These are phyloP conservation scores for Annulohypoxylon truncatum DNA, from an alignment of 2,329 filamentous ascomycete genomes.

Conservation along the genomic window DNA sequence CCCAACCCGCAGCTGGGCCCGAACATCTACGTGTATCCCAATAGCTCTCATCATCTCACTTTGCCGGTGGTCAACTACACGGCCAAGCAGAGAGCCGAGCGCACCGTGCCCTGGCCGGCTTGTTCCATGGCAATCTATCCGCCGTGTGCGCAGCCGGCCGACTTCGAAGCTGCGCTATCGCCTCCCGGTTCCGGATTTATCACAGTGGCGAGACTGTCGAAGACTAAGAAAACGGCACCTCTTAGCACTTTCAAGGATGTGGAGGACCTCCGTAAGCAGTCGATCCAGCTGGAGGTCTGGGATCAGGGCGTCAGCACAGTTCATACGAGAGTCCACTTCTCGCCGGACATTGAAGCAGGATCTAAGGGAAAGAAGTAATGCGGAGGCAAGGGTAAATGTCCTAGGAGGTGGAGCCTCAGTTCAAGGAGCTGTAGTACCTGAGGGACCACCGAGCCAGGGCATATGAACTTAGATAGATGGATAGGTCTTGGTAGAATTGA, in stretches of 20 bases:
- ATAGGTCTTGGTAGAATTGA: not conserved
- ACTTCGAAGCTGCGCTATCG: slow-evolving; percentile 39
- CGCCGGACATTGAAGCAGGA: not conserved
- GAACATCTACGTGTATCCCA: slow-evolving; percentile 44
- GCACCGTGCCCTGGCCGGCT: slow-evolving; percentile 19
- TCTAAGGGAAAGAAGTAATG: slow-evolving; percentile 1
- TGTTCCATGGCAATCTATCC: slow-evolving; percentile 42
- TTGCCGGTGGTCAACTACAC: slow-evolving; percentile 48
- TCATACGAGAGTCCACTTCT: no score
- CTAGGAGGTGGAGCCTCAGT: not conserved
- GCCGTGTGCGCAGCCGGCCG: slow-evolving; percentile 26
- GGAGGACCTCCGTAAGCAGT: slow-evolving; percentile 26
- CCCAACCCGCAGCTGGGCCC: no score
- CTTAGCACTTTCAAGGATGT: slow-evolving; percentile 29
- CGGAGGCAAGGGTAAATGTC: not conserved
- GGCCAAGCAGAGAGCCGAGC: not conserved
- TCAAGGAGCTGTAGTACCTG: not conserved
- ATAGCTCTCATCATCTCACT: slow-evolving; percentile 36
- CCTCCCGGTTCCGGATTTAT: slow-evolving; percentile 23
- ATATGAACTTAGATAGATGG: not conserved
- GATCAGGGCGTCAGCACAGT: slow-evolving; percentile 12
- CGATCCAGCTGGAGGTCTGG: slow-evolving; percentile 46
- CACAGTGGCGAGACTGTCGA: slow-evolving; percentile 32
- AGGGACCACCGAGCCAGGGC: not conserved
- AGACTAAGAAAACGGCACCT: slow-evolving; percentile 19